Conservation (phyloP, 192 early-diverging fungal genomes). For the Backusella westeae region DNA sequence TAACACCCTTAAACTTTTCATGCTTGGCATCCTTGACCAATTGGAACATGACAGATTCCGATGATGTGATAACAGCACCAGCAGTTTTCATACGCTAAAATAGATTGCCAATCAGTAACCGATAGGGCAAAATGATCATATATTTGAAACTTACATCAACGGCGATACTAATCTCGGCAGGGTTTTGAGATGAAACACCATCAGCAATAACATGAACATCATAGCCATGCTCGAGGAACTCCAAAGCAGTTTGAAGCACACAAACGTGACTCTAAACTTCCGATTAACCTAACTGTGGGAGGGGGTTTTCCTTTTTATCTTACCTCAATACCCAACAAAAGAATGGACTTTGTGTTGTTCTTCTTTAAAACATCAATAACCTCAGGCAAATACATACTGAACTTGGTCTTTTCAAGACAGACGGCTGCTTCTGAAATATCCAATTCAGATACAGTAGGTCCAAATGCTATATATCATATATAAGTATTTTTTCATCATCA, state of each 20-base stretch:
- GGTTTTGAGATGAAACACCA: constrained; percentile 87
- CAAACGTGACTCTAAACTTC: constrained; percentile 85
- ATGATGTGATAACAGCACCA: constrained; percentile 74
- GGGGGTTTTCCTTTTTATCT: neutral
- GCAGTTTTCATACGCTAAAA: constrained; percentile 50
- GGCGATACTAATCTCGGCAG: constrained; percentile 81
- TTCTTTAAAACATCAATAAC: constrained; percentile 55
- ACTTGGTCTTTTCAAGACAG: constrained; percentile 74
- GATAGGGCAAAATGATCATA: no score
- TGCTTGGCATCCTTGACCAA: constrained; percentile 57
- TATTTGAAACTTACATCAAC: constrained; percentile 51
- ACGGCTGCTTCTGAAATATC: constrained; percentile 61
- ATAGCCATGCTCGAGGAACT: constrained; percentile 71
- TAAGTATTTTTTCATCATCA: neutral
- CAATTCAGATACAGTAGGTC: constrained; percentile 75
- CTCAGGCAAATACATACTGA: constrained; percentile 80
- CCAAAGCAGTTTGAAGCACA: constrained; percentile 91
- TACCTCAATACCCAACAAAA: constrained; percentile 92
- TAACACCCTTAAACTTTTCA: constrained; percentile 79
- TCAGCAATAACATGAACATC: constrained; percentile 89
- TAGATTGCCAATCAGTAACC: neutral
- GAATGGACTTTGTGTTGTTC: constrained; percentile 58
- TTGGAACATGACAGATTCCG: constrained; percentile 76
- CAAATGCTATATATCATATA: constrained; percentile 54
- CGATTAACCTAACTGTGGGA: neutral